Percentiles rank a stretch among this genome's conserved stretches.
These are phyloP conservation scores for Stephania yunnanensis DNA, from an alignment of 164 flowering plant species.

Conservation along the genomic window DNA sequence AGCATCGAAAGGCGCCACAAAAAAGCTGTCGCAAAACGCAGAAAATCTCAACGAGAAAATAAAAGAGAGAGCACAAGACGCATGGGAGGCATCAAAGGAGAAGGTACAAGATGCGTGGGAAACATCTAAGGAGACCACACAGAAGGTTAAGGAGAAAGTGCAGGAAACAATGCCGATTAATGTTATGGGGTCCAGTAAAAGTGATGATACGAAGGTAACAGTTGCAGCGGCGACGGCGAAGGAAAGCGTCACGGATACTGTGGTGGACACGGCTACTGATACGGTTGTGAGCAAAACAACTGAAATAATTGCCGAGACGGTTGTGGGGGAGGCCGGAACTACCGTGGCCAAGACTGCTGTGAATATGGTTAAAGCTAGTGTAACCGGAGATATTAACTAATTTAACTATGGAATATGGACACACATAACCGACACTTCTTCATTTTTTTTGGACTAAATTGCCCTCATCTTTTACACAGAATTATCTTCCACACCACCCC, in stretches of 20 bases:
- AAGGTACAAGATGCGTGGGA: not conserved
- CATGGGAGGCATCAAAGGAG: not conserved
- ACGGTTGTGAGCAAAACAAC: not conserved
- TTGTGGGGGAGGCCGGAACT: not conserved
- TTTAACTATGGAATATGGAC: too few species aligned
- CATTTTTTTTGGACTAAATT: too few species aligned
- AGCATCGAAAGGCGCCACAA: not conserved
- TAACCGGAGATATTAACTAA: not conserved
- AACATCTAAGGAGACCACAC: conserved; percentile 16
- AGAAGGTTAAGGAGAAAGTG: conserved; percentile 48
- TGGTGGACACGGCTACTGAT: conserved; percentile 32
- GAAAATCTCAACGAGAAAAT: not conserved
- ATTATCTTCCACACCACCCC: too few species aligned
- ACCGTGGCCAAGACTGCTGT: not conserved
- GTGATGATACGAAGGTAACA: not conserved
- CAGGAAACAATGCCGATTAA: not conserved
- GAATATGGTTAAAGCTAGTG: not conserved
- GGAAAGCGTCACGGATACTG: conserved; percentile 4
- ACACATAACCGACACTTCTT: too few species aligned
- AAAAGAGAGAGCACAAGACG: not conserved
- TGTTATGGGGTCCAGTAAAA: not conserved
- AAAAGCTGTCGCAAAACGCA: not conserved
- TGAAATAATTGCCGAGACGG: not conserved
- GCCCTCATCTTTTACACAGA: too few species aligned
- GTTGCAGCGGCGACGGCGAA: not conserved